phyloP scores from a whole-genome alignment of 345 rosid genomes.

The Citrus mangshanensis region DNA sequence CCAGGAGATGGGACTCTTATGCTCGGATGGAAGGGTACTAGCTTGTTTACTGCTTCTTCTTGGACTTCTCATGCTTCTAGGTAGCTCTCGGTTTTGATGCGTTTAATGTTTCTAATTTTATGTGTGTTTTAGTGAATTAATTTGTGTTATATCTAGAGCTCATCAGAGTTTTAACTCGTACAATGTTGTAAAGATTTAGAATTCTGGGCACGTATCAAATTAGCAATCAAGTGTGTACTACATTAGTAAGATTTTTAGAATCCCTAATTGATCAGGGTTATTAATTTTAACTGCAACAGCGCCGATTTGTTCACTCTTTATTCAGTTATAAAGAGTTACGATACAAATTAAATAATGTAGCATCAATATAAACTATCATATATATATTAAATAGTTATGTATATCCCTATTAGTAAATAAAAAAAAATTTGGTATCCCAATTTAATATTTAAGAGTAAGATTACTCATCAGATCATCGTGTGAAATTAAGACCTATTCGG shows the following conservation, averaged over 20 bases:
- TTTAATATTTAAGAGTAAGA: no score
- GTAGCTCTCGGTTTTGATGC: slow-evolving; percentile 5
- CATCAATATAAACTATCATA: no score
- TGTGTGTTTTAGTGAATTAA: neutral
- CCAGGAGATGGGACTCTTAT: slow-evolving; percentile 61
- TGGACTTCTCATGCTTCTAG: slow-evolving; percentile 49
- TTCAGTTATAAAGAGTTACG: no score
- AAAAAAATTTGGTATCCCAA: no score
- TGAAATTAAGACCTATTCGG: no score
- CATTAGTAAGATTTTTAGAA: neutral
- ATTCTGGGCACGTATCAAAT: neutral
- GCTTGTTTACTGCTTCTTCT: slow-evolving; percentile 63
- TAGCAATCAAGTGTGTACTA: neutral
- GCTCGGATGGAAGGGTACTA: slow-evolving; percentile 70
- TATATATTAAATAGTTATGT: no score
- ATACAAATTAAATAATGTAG: no score
- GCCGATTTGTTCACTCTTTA: no score
- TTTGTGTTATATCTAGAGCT: neutral
- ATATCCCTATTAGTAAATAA: no score
- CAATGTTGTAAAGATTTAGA: neutral
- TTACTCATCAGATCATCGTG: no score
- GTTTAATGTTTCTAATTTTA: neutral
- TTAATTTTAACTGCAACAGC: no score
- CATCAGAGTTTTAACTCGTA: neutral
- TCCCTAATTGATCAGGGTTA: neutral